Evolutionary conservation across 129 eudicot species (phyloP).

Genomic region (Rutidosis leptorrhynchoides): DNA sequence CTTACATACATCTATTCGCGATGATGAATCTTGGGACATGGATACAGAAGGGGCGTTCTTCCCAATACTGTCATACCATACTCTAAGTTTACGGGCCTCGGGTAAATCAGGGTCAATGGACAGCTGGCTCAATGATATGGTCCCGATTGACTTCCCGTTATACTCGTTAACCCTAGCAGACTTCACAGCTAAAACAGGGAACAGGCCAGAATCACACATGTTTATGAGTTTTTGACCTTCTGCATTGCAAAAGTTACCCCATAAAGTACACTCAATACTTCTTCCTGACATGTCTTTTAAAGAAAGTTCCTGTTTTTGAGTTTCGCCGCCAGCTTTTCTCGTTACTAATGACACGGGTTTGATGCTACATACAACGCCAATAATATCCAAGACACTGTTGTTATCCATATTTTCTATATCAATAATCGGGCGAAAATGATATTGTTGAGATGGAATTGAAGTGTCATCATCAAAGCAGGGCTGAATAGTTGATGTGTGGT

Average conservation of each 20-base stretch:
- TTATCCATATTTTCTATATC: conserved; percentile 73
- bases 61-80: conserved; percentile 72
- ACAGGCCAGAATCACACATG: conserved; percentile 58
- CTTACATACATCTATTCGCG: conserved; percentile 52
- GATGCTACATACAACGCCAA: conserved; percentile 65
- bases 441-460: conserved; percentile 72
- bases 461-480: conserved; percentile 66
- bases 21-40: conserved; percentile 48
- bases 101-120: conserved; percentile 81
- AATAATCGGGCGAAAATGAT: conserved; percentile 54
- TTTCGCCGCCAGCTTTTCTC: conserved; percentile 66
- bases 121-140: conserved; percentile 60
- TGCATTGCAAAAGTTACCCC: conserved; percentile 82
- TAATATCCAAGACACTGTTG: conserved; percentile 59
- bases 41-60: conserved; percentile 51
- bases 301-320: conserved; percentile 54
- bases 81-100: conserved; percentile 59
- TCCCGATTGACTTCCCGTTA: conserved; percentile 74
- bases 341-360: conserved; percentile 50
- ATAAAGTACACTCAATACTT: conserved; percentile 74
- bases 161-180: conserved; percentile 64
- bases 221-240: conserved; percentile 75
- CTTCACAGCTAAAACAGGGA: conserved; percentile 79
- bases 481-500: conserved; percentile 60
- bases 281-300: conserved; percentile 79